Base-by-base conservation (phyloP, 345 rosid genomes). In the Erysimum cheiranthoides region DNA sequence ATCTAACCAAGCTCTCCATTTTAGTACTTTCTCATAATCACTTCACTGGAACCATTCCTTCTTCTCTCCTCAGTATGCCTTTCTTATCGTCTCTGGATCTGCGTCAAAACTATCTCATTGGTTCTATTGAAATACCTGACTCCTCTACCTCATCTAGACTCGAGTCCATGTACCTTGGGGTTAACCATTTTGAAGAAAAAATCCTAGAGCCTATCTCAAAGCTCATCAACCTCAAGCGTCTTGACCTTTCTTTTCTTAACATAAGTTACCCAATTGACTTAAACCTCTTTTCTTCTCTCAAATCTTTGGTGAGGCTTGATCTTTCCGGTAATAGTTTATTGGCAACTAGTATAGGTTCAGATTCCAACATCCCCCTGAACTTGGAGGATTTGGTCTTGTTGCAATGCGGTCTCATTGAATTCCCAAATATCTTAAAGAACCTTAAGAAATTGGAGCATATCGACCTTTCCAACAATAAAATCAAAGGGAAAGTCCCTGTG, bases 41-140 rank as follows among this genome's bases (percentile, higher is more conserved):
- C 1, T 61, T 72, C 40, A 16, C 42, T 6, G 61, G 76, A 50
- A 5, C 14, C 61, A 61, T 72, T 3, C 76, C 69, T 61, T 72
- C 61, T 39, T 11, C 27, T 28, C 25, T 72, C 4, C 7, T 30
- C 34, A 71, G 18, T 8, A 1, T 71, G 40, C 51, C 75, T 21
- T 50, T 61, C 31, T 73, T 62, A 36, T 60, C 68, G n/a, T 2
- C 1, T 14, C 75, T 71, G 38, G 2, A 51, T 49, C 1, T 71
- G 3, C 0, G 10, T 1, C 0, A 14, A 2, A 71, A 71, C 13
- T 13, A 10, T 11, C 39, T 71, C 40, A 61, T 49, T 0, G 75
- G 50, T 14, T 0, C 14, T 1, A 10, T 61, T 21, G 57, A 61
- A n/a, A 50, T 71, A 47, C 17, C 59, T 2, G 60, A 59, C 49